Conservation (phyloP, 2,329 filamentous ascomycete genomes). For the Teratosphaeria gauchensis region DNA sequence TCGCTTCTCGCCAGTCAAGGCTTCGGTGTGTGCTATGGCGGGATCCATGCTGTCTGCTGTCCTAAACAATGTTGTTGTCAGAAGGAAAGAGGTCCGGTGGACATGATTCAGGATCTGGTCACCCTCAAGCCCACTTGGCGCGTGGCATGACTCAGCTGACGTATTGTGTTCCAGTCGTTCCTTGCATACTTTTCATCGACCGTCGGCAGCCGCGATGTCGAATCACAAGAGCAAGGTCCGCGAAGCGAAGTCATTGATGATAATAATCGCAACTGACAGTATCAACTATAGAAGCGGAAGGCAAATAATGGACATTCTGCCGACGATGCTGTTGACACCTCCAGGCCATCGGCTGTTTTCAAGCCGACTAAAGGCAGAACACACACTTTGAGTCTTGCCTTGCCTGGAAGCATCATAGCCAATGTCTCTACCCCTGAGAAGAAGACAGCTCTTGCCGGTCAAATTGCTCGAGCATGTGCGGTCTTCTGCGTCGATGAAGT, state of each 20-base stretch:
- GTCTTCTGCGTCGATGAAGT: slow-evolving; percentile 81
- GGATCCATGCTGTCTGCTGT: background rate
- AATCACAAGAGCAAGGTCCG: background rate
- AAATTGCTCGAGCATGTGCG: slow-evolving; percentile 69
- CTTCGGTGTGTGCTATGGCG: background rate
- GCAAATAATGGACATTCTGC: background rate
- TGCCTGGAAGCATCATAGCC: slow-evolving; percentile 67
- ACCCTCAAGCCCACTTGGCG: background rate
- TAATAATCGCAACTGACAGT: background rate
- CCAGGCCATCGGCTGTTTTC: slow-evolving; percentile 62
- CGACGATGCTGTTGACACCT: slow-evolving; percentile 38
- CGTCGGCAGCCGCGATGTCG: background rate
- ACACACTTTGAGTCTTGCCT: slow-evolving; percentile 67
- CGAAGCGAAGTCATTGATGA: background rate
- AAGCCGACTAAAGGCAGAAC: slow-evolving; percentile 52
- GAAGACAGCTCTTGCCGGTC: slow-evolving; percentile 61
- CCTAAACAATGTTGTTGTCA: background rate
- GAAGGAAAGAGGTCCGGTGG: background rate
- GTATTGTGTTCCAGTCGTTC: background rate
- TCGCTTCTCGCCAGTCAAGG: background rate
- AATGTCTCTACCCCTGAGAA: slow-evolving; percentile 70
- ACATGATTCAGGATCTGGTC: background rate
- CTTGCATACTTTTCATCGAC: no score
- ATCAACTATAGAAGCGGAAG: slow-evolving; percentile 3
- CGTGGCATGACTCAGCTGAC: background rate